phyloP scores from a whole-genome alignment of 768 basidiomycete genomes.

The Lentinula lateritia region DNA sequence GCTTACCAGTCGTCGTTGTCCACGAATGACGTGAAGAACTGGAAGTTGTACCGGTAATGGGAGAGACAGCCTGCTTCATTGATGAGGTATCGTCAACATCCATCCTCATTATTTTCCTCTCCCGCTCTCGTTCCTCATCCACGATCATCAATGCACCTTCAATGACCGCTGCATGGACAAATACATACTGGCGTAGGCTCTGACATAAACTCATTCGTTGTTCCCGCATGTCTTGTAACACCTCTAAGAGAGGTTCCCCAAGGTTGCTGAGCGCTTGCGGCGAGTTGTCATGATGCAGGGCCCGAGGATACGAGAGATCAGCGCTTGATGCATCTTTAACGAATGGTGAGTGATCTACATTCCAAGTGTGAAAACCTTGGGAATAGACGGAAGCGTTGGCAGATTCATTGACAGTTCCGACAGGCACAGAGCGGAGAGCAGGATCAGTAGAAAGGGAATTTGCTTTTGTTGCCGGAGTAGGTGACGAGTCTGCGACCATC shows the following conservation, averaged over 20 bases:
- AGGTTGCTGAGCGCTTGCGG: constrained; percentile 60
- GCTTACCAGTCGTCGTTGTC: constrained; percentile 40
- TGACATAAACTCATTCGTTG: constrained; percentile 97
- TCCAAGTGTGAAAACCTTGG: background rate
- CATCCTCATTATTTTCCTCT: constrained; percentile 15
- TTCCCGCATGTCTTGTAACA: constrained; percentile 91
- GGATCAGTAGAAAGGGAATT: too few relatives aligned
- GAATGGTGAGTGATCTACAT: background rate
- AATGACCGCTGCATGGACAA: constrained; percentile 82
- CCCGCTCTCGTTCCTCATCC: constrained; percentile 57
- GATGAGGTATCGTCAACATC: background rate
- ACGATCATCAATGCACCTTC: constrained; percentile 75
- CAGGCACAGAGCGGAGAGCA: too few relatives aligned
- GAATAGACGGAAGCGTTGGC: too few relatives aligned
- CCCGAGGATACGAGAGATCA: constrained; percentile 61
- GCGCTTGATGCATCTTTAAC: constrained; percentile 12
- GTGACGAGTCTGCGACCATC: too few relatives aligned
- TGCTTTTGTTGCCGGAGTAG: too few relatives aligned
- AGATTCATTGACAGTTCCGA: too few relatives aligned
- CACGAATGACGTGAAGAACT: background rate
- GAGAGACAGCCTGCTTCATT: constrained; percentile 1
- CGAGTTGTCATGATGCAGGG: constrained; percentile 44
- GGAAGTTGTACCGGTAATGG: constrained; percentile 1
- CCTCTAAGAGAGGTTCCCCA: constrained; percentile 71
- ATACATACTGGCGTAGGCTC: constrained; percentile 90